Base-by-base conservation (phyloP, 345 rosid species). In the Firmiana major region DNA sequence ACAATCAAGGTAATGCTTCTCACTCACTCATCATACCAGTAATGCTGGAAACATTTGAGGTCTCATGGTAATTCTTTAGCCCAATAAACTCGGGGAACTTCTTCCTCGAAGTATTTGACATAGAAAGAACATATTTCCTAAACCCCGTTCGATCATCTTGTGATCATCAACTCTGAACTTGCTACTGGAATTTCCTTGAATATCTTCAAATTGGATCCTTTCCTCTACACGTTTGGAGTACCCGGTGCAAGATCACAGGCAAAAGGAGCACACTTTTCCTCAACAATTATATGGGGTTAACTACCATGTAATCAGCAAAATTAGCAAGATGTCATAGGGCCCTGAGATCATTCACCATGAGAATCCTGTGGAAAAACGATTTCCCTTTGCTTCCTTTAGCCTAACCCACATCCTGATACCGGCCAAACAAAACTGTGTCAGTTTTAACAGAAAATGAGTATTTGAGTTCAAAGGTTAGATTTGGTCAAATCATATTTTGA, bases 351-450 rank as follows among this genome's bases (percentile, higher is more conserved):
- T 74, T 75, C 63, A 26, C 58, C 79, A 54, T 48, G 63, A 70
- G 58, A 40, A 71, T 63, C 77, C 64, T 58, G 53, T 28, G 31
- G 53, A 67, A 73, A 76, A 42, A 15, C 60, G 22, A 58, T 13
- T 58, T 16, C 66, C 22, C 42, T 66, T 59, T 22, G 60, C 34
- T 65, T 40, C 55, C 26, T 13, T 54, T 62, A 4, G 40, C 16
- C 77, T 77, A 79, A 55, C 83, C 81, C 40, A 77, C 83, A 81
- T 83, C 86, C 87, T 82, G 86, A 48, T 28, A 75, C 48, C 63
- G 79, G 73, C 46, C 62, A 69, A 68, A 71, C 49, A 1, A 19
- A 24, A 45, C 31, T 31, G 51, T 31, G 51, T 65, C 26, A 24
- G 62, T n/a, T 15, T 34, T 71, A 34, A 49, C 26, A 19, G 19